These are phyloP conservation scores for Populus trichocarpa DNA, from an alignment of 441 rosid species.

Conservation along the genomic window DNA sequence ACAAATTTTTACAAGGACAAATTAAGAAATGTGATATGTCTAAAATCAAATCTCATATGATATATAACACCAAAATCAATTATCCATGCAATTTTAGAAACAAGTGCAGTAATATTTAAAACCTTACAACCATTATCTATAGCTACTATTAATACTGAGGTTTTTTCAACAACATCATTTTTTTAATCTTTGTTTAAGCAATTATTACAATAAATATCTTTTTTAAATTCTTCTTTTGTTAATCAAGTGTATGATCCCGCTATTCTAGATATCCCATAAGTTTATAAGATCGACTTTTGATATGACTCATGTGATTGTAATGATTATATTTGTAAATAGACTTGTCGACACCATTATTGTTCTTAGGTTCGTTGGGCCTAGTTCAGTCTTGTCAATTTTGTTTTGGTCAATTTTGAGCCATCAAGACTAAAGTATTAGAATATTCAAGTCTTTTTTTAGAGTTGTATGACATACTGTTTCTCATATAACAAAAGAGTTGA, in stretches of 20 bases:
- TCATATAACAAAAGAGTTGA: too few species aligned
- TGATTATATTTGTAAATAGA: neutral
- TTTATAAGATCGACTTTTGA: neutral
- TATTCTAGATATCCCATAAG: neutral
- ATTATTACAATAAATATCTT: too few species aligned
- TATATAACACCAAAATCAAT: neutral
- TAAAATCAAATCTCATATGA: slow-evolving; percentile 12
- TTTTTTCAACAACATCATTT: fast-evolving
- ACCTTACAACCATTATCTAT: neutral
- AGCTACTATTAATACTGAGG: neutral
- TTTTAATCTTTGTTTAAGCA: neutral
- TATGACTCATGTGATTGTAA: neutral
- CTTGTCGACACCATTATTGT: neutral
- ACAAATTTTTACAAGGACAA: neutral
- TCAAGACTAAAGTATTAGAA: too few species aligned
- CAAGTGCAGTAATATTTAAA: neutral
- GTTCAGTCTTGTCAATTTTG: too few species aligned
- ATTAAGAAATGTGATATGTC: neutral
- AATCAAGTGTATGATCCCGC: neutral
- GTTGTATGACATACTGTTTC: too few species aligned
- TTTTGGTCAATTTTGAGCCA: too few species aligned
- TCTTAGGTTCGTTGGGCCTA: too few species aligned
- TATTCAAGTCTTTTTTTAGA: too few species aligned
- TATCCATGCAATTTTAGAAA: slow-evolving; percentile 5
- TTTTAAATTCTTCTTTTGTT: neutral